These are phyloP conservation scores for Digitaria exilis DNA, from an alignment of 202 grass and related monocot species.

Conservation along the genomic window DNA sequence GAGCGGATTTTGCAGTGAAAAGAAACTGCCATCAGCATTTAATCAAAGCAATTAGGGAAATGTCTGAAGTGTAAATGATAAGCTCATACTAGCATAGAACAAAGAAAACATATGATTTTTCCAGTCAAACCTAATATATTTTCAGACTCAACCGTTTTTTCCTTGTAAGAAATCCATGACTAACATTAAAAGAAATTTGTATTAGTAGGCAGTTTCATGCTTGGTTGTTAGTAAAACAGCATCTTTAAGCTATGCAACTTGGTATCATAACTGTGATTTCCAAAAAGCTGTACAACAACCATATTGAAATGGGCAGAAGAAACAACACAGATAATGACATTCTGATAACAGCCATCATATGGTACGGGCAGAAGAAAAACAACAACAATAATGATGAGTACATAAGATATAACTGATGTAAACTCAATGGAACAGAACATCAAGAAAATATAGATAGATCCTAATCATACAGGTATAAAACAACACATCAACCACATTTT, in stretches of 20 bases:
- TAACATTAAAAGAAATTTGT: not conserved
- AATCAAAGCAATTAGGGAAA: not conserved
- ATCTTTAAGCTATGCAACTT: not conserved
- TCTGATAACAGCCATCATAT: not conserved
- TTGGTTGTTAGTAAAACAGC: conserved; percentile 3
- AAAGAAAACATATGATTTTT: conserved; percentile 1
- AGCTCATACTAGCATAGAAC: conserved; percentile 22
- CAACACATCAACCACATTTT: conserved; percentile 41
- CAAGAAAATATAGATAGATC: conserved; percentile 12
- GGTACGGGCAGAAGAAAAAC: conserved; percentile 2
- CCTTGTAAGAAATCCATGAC: not conserved
- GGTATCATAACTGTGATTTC: not conserved
- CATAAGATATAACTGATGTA: conserved; percentile 7
- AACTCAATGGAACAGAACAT: conserved; percentile 23
- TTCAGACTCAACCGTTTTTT: not conserved
- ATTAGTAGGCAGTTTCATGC: conserved; percentile 4
- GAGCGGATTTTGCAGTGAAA: conserved; percentile 13
- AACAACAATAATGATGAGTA: conserved; percentile 3
- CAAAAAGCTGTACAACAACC: not conserved
- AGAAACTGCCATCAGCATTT: conserved; percentile 30
- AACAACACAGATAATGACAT: not conserved
- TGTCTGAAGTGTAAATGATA: not conserved
- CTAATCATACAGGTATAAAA: conserved; percentile 19
- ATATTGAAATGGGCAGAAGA: not conserved
- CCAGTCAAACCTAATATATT: not conserved